These are phyloP conservation scores for Dioszegia hungarica DNA, from an alignment of 768 basidiomycete genomes.

Conservation along the genomic window DNA sequence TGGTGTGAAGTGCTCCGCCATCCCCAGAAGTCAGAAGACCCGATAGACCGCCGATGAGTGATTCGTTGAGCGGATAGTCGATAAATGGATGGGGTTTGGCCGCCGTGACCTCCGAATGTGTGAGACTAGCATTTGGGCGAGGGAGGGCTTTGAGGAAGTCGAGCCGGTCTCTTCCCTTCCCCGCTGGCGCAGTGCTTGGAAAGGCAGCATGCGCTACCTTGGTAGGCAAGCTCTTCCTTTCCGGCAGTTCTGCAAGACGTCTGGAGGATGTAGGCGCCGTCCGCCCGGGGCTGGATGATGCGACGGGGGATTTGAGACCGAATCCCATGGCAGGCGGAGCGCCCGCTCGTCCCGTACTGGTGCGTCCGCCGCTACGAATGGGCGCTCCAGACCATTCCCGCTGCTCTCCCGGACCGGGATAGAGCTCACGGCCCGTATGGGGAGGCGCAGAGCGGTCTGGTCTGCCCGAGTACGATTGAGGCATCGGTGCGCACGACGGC, in stretches of 20 bases:
- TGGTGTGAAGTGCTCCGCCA: constrained; percentile 60
- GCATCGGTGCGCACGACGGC: not conserved
- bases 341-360: not conserved
- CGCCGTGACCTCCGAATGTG: not conserved
- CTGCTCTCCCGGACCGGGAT: no score
- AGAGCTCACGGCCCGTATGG: no score
- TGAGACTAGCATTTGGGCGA: constrained; percentile 6
- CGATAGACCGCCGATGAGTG: constrained; percentile 58
- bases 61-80: constrained; percentile 66
- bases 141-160: constrained; percentile 1
- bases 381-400: no score
- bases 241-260: constrained; percentile 5
- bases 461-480: not conserved
- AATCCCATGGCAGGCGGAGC: not conserved
- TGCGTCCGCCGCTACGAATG: not conserved
- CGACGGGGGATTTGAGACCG: not conserved
- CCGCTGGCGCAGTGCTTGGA: constrained; percentile 7
- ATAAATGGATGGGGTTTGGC: constrained; percentile 52
- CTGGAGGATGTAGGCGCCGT: constrained; percentile 7
- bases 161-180: not conserved
- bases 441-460: not conserved
- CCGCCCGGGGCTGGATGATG: not conserved
- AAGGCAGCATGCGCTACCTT: constrained; percentile 6
- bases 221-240: not conserved
- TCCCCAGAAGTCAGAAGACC: constrained; percentile 52